These are phyloP conservation scores for Microdochium nivale DNA, from an alignment of 2,329 filamentous ascomycete genomes.

Conservation along the genomic window DNA sequence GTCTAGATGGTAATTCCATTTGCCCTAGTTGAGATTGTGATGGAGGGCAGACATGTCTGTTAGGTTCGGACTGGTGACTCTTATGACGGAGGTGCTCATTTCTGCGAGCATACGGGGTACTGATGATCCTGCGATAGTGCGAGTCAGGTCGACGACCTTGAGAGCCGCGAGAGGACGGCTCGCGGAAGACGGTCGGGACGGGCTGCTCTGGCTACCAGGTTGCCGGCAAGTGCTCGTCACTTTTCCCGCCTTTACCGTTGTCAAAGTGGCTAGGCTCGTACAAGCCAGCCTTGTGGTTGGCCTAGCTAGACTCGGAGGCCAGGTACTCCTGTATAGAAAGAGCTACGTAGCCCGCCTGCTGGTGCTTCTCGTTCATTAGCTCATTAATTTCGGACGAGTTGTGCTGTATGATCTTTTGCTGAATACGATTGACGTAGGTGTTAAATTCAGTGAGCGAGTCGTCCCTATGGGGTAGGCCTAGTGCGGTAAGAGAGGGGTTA, in stretches of 20 bases:
- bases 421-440: slow-evolving; percentile 14
- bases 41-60: slow-evolving; percentile 21
- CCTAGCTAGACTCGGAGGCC: slow-evolving; percentile 15
- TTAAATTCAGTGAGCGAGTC: slow-evolving; percentile 18
- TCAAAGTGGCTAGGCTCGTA: slow-evolving; percentile 9
- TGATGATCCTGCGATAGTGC: slow-evolving; percentile 24
- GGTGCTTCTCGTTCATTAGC: slow-evolving; percentile 21
- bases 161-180: slow-evolving; percentile 21
- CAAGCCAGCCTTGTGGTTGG: slow-evolving; percentile 14
- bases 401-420: slow-evolving; percentile 12
- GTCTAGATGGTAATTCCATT: slow-evolving; percentile 21
- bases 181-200: slow-evolving; percentile 5
- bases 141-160: slow-evolving; percentile 23
- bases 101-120: slow-evolving; percentile 21
- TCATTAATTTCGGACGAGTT: slow-evolving; percentile 19
- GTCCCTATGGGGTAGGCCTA: slow-evolving; percentile 17
- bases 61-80: slow-evolving; percentile 20
- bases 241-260: not conserved
- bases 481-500: slow-evolving; percentile 18
- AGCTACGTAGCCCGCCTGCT: slow-evolving; percentile 22
- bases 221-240: slow-evolving; percentile 11
- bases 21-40: slow-evolving; percentile 24
- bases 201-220: slow-evolving; percentile 14
- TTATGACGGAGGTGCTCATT: slow-evolving; percentile 23
- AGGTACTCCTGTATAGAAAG: slow-evolving; percentile 23